Conservation (phyloP, 2,329 filamentous ascomycete species). For the Trichoderma cornu-damae region DNA sequence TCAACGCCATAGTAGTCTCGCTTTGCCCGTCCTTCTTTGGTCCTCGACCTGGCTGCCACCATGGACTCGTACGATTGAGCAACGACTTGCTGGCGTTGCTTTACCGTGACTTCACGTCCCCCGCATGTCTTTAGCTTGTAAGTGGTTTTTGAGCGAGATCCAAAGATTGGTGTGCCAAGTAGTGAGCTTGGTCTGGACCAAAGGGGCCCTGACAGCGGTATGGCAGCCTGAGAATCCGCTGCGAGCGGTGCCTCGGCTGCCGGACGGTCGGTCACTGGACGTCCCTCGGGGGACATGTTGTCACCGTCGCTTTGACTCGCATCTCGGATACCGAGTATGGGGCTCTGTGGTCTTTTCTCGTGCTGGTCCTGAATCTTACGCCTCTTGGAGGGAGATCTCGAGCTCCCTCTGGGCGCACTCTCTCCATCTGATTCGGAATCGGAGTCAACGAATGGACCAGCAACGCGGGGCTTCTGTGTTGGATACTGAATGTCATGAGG, state of each 20-base stretch:
- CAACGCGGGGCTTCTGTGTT: slow-evolving; percentile 32
- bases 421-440: slow-evolving; percentile 29
- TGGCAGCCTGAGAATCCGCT: not conserved
- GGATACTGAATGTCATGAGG: slow-evolving; percentile 34
- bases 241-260: not conserved
- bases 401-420: slow-evolving; percentile 1
- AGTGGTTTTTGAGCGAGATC: slow-evolving; percentile 25
- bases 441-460: slow-evolving; percentile 38
- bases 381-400: slow-evolving; percentile 28
- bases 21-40: slow-evolving; percentile 62
- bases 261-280: not conserved
- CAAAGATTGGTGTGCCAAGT: slow-evolving; percentile 29
- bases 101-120: slow-evolving; percentile 53
- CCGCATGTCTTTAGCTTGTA: slow-evolving; percentile 50
- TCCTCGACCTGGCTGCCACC: slow-evolving; percentile 61
- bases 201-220: slow-evolving; percentile 12
- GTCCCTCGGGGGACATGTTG: not conserved
- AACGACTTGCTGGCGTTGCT: slow-evolving; percentile 45
- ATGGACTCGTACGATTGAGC: slow-evolving; percentile 59
- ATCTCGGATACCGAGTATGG: slow-evolving; percentile 3
- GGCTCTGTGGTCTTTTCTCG: not conserved
- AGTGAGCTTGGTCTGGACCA: slow-evolving; percentile 25
- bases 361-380: slow-evolving; percentile 29
- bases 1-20: slow-evolving; percentile 88
- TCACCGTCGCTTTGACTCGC: not conserved